Evolutionary conservation across 805 yeast species (phyloP).

Genomic region (Lipomyces yamanashiensis): DNA sequence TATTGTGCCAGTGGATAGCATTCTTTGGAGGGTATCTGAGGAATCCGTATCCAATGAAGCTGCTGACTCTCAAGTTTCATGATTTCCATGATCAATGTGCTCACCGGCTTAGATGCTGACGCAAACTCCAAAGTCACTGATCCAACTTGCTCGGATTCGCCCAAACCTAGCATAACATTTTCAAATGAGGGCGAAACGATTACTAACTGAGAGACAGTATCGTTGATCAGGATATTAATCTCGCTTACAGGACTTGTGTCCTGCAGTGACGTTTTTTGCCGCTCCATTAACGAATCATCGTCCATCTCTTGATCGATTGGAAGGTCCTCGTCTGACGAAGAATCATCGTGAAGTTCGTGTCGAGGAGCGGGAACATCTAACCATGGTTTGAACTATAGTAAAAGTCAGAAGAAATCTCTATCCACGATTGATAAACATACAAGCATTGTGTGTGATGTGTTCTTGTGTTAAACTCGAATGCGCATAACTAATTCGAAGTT

Average conservation of each 20-base stretch:
- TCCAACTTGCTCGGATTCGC: conserved; percentile 19
- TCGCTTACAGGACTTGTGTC: conserved; percentile 7
- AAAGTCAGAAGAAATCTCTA: not conserved
- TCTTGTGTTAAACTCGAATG: too few relatives aligned
- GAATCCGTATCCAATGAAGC: conserved; percentile 30
- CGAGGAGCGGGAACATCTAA: conserved; percentile 49
- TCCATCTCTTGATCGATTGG: not conserved
- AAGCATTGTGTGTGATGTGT: not conserved
- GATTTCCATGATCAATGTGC: not conserved
- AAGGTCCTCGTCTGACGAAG: conserved; percentile 38
- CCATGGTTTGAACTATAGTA: conserved; percentile 53
- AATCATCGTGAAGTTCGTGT: conserved; percentile 51
- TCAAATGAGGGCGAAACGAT: conserved; percentile 27
- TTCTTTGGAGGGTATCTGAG: conserved; percentile 18
- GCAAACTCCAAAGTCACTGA: conserved; percentile 15
- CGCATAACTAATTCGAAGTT: too few relatives aligned
- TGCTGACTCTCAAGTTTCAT: not conserved
- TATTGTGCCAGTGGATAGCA: conserved; percentile 28
- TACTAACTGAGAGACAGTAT: conserved; percentile 6
- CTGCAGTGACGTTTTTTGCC: conserved; percentile 6
- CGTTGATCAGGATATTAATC: conserved; percentile 2
- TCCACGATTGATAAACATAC: not conserved
- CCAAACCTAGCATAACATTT: conserved; percentile 4
- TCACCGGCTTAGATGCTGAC: not conserved
- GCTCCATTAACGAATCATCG: conserved; percentile 1